Evolutionary conservation across 805 yeast species (phyloP).

Genomic region (Ogataea thermomethanolica): DNA sequence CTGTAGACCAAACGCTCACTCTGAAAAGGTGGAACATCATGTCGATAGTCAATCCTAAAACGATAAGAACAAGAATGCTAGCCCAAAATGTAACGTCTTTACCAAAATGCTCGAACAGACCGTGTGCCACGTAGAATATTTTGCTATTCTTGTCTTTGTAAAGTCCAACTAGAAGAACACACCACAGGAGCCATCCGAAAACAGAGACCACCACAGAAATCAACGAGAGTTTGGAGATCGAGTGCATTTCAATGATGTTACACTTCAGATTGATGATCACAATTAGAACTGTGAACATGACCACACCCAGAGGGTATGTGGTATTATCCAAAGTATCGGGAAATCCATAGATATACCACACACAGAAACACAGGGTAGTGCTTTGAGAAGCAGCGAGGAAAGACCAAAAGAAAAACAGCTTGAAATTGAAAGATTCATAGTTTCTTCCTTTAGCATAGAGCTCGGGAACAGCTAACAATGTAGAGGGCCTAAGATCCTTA

Average conservation of each 20-base stretch:
- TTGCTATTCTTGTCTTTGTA: conserved; percentile 49
- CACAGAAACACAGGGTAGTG: conserved; percentile 62
- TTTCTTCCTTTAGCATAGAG: conserved; percentile 74
- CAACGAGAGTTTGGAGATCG: conserved; percentile 63
- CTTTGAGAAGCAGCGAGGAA: conserved; percentile 70
- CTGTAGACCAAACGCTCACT: conserved; percentile 58
- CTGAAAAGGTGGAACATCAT: conserved; percentile 56
- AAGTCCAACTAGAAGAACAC: conserved; percentile 68
- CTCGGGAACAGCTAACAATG: conserved; percentile 89
- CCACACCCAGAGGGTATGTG: conserved; percentile 76
- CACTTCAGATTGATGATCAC: conserved; percentile 73
- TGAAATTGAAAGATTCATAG: conserved; percentile 69
- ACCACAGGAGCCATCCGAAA: conserved; percentile 86
- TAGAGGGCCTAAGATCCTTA: conserved; percentile 82
- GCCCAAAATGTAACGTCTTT: conserved; percentile 87
- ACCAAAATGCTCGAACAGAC: conserved; percentile 72
- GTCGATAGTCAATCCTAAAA: conserved; percentile 66
- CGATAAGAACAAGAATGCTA: conserved; percentile 50
- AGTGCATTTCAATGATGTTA: conserved; percentile 77
- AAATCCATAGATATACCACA: conserved; percentile 69
- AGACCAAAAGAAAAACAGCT: conserved; percentile 75
- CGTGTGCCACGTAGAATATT: conserved; percentile 69
- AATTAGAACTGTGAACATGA: conserved; percentile 69
- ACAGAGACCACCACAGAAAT: conserved; percentile 67
- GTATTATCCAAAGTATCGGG: conserved; percentile 68